A percentile compares a stretch with the other conserved stretches of the same genome.
Evolutionary conservation across 768 basidiomycete genomes (phyloP).

Genomic region (Dioszegia aurantiaca): DNA sequence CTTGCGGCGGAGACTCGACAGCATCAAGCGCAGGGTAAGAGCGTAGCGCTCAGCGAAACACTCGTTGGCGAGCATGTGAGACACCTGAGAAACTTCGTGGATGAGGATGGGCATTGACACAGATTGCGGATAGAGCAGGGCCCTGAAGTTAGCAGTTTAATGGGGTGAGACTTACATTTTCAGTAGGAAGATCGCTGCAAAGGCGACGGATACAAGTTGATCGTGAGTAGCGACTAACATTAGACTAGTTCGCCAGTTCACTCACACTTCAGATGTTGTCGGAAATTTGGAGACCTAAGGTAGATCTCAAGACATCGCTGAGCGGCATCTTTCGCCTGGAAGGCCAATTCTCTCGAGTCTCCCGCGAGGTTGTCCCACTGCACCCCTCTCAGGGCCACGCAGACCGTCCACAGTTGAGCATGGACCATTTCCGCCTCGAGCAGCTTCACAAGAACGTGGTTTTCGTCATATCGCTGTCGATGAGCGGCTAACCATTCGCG

Average conservation of each 20-base stretch:
- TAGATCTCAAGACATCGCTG: slow-evolving; percentile 80
- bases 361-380: slow-evolving; percentile 96
- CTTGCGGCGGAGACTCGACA: slow-evolving; percentile 85
- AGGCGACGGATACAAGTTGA: slow-evolving; percentile 83
- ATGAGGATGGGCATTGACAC: slow-evolving; percentile 73
- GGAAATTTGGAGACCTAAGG: slow-evolving; percentile 58
- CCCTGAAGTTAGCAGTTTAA: slow-evolving; percentile 48
- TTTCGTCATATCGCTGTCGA: slow-evolving; percentile 68
- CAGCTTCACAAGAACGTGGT: slow-evolving; percentile 78
- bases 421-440: slow-evolving; percentile 85
- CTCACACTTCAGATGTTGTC: slow-evolving; percentile 41
- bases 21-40: slow-evolving; percentile 85
- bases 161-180: slow-evolving; percentile 61
- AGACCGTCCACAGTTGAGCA: slow-evolving; percentile 91
- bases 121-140: slow-evolving; percentile 82
- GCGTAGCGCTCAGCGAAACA: slow-evolving; percentile 94
- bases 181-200: slow-evolving; percentile 83
- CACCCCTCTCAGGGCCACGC: slow-evolving; percentile 83
- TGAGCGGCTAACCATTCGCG: slow-evolving; percentile 81
- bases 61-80: slow-evolving; percentile 75
- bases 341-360: slow-evolving; percentile 89
- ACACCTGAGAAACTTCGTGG: slow-evolving; percentile 82
- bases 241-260: neutral
- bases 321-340: slow-evolving; percentile 91
- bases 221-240: slow-evolving; percentile 88